Percentiles rank a stretch among this genome's conserved stretches.
These are phyloP conservation scores for Kondoa malvinella DNA, from an alignment of 768 basidiomycete genomes.

Conservation along the genomic window DNA sequence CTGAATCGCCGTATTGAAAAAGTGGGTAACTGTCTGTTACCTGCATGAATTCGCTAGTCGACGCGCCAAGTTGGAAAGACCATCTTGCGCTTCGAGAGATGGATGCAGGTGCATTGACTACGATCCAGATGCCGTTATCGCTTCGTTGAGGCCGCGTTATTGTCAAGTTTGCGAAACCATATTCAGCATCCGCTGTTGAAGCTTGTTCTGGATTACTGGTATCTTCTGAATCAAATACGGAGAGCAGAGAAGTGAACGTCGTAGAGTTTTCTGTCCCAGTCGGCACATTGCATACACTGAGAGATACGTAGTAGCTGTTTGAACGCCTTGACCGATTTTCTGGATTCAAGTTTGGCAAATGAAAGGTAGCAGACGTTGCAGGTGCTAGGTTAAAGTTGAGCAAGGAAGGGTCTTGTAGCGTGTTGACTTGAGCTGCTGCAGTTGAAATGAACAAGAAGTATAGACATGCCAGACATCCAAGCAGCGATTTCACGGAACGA, in stretches of 20 bases:
- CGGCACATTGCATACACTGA: neutral
- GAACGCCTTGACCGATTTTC: too few species aligned
- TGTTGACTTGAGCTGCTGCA: neutral
- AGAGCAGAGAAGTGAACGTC: neutral
- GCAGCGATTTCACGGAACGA: too few species aligned
- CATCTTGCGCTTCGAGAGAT: neutral
- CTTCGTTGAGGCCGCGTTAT: neutral
- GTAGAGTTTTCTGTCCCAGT: neutral
- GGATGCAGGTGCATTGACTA: slow-evolving; percentile 14
- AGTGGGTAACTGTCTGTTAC: slow-evolving; percentile 8
- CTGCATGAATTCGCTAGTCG: slow-evolving; percentile 9
- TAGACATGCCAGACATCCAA: too few species aligned
- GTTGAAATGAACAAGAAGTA: too few species aligned
- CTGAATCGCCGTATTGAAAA: slow-evolving; percentile 20
- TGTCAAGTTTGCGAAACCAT: slow-evolving; percentile 17
- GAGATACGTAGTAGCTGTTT: neutral
- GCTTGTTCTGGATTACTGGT: neutral
- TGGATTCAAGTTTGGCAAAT: neutral
- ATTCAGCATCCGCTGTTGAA: neutral
- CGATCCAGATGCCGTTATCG: slow-evolving; percentile 14
- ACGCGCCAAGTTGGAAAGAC: slow-evolving; percentile 21
- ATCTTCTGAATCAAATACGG: neutral
- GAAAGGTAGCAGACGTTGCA: neutral
- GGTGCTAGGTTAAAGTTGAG: neutral
- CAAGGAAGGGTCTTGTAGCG: neutral